Evolutionary conservation across 306 rosid genomes (phyloP), one percentile per base, ranked within the genome.

Genomic region (Ochetophila trinervis): DNA sequence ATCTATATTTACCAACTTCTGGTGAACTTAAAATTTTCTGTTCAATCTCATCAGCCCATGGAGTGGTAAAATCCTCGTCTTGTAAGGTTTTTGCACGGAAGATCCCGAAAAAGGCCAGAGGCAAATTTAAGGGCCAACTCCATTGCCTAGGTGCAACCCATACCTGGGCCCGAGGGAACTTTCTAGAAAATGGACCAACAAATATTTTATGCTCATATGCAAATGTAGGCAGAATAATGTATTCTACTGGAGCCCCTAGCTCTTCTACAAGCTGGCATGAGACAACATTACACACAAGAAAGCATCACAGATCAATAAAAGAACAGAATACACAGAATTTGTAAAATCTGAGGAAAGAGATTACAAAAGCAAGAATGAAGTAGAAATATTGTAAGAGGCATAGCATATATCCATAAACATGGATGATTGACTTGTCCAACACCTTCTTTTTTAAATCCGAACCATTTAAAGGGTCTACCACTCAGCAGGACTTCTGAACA

Each of bases 61-160:
- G 96, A 36, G 86, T 68, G 62, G 91, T 84, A 13, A 68, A 76
- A 75, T 88, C 94, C 20, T 81, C 84, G 1, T 86, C 91, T 78
- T 73, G 65, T 80, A 94, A 83, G 68, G 91, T 86, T 68, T 77
- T 87, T 22, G 99, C 80, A 5, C 90, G 91, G 62, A 93, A 90
- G 76, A 93, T 88, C 36, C 96, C 99, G 0, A 87, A 83, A 78
- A 93, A 93, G 57, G 86, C 94, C 63, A 93, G 78, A 2, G 99
- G 99, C 65, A 93, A 78, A 72, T 93, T 90, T 81, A 93, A 68
- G 13, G 99, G 99, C 99, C 99, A 93, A 80, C 99, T 93, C 97
- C 97, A 93, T 74, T 90, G 99, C 78, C 99, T 87, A 57, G 99
- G 97, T 40, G 97, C 96, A 69, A 93, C 99, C 99, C 99, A 90